Evolutionary conservation across 1,284 basidiomycete genomes (phyloP).

Genomic region (Phylloboletellus chloephorus): DNA sequence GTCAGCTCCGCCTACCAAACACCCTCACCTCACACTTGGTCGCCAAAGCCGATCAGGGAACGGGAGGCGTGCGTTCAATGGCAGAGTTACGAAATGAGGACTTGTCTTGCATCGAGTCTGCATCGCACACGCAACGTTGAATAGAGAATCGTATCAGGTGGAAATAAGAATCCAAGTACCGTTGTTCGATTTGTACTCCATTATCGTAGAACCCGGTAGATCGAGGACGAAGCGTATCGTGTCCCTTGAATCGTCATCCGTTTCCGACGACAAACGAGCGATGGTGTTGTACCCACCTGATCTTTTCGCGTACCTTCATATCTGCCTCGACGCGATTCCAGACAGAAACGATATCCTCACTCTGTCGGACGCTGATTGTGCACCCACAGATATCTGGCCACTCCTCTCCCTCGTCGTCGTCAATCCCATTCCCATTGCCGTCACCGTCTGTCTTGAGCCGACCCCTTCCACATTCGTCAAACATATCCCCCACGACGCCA

Average conservation of each 20-base stretch:
- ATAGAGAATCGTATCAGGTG: not conserved
- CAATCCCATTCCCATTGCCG: slow-evolving; percentile 32
- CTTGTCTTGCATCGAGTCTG: slow-evolving; percentile 81
- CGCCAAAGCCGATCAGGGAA: slow-evolving; percentile 17
- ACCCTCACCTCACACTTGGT: not conserved
- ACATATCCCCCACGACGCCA: slow-evolving; percentile 75
- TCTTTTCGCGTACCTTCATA: slow-evolving; percentile 61
- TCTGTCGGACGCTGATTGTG: slow-evolving; percentile 77
- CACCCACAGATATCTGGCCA: slow-evolving; percentile 80
- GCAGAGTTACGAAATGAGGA: slow-evolving; percentile 71
- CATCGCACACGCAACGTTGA: not conserved
- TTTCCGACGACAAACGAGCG: not conserved
- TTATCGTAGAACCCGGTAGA: slow-evolving; percentile 62
- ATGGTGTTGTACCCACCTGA: slow-evolving; percentile 46
- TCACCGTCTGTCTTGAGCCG: slow-evolving; percentile 25
- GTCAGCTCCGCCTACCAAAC: not conserved
- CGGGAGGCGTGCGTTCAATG: slow-evolving; percentile 48
- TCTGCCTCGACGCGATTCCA: slow-evolving; percentile 75
- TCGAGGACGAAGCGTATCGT: slow-evolving; percentile 62
- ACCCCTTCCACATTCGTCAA: slow-evolving; percentile 51
- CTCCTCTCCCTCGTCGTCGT: slow-evolving; percentile 39
- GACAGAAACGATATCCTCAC: slow-evolving; percentile 75
- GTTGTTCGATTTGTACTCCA: slow-evolving; percentile 85
- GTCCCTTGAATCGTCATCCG: slow-evolving; percentile 43
- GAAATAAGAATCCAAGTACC: slow-evolving; percentile 39